A percentile compares a stretch with the other conserved stretches of the same genome.
These are phyloP conservation scores for Lycium ferocissimum DNA, from an alignment of 257 asterid species.

Conservation along the genomic window DNA sequence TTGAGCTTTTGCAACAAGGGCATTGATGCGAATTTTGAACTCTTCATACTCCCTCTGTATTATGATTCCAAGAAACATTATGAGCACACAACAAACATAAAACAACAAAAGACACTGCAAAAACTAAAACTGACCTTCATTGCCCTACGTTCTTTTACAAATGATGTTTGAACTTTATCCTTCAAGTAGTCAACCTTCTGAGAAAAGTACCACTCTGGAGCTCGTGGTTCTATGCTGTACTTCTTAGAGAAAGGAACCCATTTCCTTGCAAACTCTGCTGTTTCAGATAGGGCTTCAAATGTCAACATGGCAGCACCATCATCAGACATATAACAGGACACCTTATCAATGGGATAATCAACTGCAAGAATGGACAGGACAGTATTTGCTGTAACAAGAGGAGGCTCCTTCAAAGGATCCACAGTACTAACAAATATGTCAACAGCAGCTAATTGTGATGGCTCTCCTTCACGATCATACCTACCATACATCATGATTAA, in stretches of 20 bases:
- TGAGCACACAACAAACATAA: constrained; percentile 36
- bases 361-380: constrained; percentile 92
- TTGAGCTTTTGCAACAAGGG: constrained; percentile 87
- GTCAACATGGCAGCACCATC: constrained; percentile 97
- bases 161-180: constrained; percentile 91
- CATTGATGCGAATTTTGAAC: constrained; percentile 84
- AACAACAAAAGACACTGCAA: constrained; percentile 15
- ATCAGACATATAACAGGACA: constrained; percentile 95
- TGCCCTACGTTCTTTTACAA: constrained; percentile 96
- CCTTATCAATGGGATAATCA: constrained; percentile 98
- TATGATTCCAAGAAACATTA: constrained; percentile 37
- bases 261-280: constrained; percentile 90
- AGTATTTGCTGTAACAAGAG: constrained; percentile 96
- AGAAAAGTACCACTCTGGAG: constrained; percentile 95
- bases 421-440: constrained; percentile 99
- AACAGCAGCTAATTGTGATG: constrained; percentile 98
- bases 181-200: constrained; percentile 90
- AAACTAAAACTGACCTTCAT: constrained; percentile 71
- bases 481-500: constrained; percentile 50
- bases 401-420: constrained; percentile 97
- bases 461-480: constrained; percentile 97
- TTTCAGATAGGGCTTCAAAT: constrained; percentile 89
- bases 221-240: constrained; percentile 91
- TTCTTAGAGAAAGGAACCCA: constrained; percentile 98
- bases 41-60: constrained; percentile 95